Conservation (phyloP, 352 stramenopile genomes). For the Pythium plurisporium region DNA sequence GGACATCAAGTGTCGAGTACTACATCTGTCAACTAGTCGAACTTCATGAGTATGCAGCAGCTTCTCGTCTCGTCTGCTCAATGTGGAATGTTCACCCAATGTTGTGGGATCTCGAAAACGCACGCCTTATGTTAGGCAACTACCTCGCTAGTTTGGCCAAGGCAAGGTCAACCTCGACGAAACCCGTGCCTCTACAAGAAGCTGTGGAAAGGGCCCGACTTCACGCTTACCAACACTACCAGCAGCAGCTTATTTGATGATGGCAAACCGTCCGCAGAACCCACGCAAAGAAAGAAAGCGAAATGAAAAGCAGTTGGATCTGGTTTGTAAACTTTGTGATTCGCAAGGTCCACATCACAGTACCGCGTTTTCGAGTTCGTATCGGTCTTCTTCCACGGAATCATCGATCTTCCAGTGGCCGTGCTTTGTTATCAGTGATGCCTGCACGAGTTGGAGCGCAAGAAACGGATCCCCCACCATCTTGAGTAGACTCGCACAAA, state of each 20-base stretch:
- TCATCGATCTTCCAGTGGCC: conserved; percentile 45
- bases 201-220: conserved; percentile 2
- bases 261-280: no score
- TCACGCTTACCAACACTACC: conserved; percentile 15
- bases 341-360: neutral
- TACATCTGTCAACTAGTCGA: conserved; percentile 59
- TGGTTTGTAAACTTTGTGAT: no score
- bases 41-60: conserved; percentile 39
- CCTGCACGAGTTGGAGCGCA: conserved; percentile 20
- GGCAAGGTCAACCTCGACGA: neutral
- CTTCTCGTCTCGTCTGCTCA: conserved; percentile 45
- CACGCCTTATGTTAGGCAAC: conserved; percentile 51
- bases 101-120: conserved; percentile 67
- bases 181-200: neutral
- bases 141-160: conserved; percentile 35
- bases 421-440: conserved; percentile 40
- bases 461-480: conserved; percentile 32
- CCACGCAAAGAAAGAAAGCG: no score
- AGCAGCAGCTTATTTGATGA: conserved; percentile 12
- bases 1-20: conserved; percentile 63
- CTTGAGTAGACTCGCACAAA: conserved; percentile 44
- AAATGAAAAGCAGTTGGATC: no score
- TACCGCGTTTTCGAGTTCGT: neutral
- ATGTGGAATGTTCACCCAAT: conserved; percentile 53
- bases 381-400: conserved; percentile 13